Conservation (phyloP, 169 alveolate genomes). For the Cryptosporidium baileyi region DNA sequence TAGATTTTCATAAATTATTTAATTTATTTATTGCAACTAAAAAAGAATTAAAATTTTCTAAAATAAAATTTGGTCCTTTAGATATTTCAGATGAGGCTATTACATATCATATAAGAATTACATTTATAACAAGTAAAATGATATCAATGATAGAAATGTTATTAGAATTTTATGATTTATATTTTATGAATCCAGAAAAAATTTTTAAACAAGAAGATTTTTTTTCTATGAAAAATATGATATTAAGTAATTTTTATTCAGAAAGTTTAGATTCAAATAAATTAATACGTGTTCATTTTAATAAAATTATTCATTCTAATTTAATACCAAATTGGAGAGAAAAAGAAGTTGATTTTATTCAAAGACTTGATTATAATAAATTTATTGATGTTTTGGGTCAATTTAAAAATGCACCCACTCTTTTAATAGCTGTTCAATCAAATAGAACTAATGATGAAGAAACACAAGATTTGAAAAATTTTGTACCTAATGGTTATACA, state of each 20-base stretch:
- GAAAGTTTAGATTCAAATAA: not conserved
- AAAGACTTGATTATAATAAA: not conserved
- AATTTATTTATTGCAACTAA: conserved; percentile 23
- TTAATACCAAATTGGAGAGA: conserved; percentile 1
- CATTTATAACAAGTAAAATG: conserved; percentile 13
- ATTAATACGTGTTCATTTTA: conserved; percentile 2
- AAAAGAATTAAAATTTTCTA: not conserved
- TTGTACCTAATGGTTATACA: conserved; percentile 30
- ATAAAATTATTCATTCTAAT: conserved; percentile 16
- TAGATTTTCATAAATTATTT: not conserved
- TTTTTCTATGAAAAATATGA: conserved; percentile 6
- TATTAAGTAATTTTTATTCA: conserved; percentile 3
- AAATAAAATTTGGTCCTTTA: conserved; percentile 1
- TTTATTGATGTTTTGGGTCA: not conserved
- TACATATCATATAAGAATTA: conserved; percentile 7
- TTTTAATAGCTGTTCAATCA: conserved; percentile 22
- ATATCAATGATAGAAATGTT: not conserved
- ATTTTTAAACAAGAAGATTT: conserved; percentile 23
- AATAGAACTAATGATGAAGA: not conserved
- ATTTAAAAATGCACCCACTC: conserved; percentile 22
- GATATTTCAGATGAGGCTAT: not conserved
- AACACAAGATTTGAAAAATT: not conserved
- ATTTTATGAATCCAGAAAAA: conserved; percentile 7
- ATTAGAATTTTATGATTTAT: conserved; percentile 3
- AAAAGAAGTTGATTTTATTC: not conserved